A percentile compares a stretch with the other conserved stretches of the same genome.
phyloP scores from a whole-genome alignment of 257 asterid species.

The Nicotiana tabacum region DNA sequence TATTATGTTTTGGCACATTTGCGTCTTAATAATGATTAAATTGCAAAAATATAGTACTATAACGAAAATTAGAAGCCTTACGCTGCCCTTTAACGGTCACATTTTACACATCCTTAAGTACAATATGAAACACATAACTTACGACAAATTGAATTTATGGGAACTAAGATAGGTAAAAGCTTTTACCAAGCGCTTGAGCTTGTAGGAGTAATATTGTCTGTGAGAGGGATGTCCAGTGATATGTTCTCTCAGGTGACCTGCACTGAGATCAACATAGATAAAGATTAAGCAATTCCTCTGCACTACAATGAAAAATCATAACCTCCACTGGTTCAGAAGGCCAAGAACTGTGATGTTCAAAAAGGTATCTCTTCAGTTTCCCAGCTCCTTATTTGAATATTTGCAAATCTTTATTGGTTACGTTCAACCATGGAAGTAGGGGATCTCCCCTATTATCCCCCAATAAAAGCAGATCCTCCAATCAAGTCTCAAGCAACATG shows the following conservation, averaged over 20 bases:
- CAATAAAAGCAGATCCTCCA: neutral
- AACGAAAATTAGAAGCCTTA: slow-evolving; percentile 1
- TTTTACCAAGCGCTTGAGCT: slow-evolving; percentile 70
- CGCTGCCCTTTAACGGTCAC: neutral
- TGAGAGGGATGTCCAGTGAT: slow-evolving; percentile 52
- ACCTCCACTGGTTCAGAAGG: neutral
- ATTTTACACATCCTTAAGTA: neutral
- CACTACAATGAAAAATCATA: neutral
- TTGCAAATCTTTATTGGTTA: neutral
- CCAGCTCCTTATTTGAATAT: neutral
- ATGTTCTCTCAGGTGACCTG: slow-evolving; percentile 78
- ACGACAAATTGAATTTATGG: neutral
- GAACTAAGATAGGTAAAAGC: neutral
- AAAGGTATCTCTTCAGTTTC: neutral
- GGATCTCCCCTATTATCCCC: neutral
- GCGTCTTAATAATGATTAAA: neutral
- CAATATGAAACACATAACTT: neutral
- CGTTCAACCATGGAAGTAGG: neutral
- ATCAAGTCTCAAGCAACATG: neutral
- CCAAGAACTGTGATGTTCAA: neutral
- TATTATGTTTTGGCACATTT: neutral
- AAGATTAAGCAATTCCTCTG: slow-evolving; percentile 11
- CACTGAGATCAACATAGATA: slow-evolving; percentile 44
- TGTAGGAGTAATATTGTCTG: slow-evolving; percentile 62
- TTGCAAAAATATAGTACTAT: neutral